phyloP scores from a whole-genome alignment of 2,329 filamentous ascomycete species.

The Lecanicillium sp. region DNA sequence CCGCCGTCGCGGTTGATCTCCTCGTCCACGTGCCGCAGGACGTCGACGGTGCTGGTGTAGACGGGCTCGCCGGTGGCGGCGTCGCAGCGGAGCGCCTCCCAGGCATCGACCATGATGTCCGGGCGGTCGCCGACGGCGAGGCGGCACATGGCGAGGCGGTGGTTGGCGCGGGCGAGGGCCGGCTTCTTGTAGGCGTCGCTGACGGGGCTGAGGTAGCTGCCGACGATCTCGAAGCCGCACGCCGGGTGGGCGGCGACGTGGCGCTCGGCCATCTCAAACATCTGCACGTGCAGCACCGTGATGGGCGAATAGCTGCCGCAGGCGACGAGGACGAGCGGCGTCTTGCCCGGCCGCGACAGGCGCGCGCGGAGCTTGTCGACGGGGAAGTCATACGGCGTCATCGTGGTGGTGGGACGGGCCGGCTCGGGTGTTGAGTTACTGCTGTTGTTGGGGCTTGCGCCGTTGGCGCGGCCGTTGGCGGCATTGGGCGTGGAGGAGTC shows the following conservation, averaged over 20 bases:
- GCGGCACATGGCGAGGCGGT: conserved; percentile 64
- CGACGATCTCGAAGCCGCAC: conserved; percentile 68
- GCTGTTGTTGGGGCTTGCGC: background rate
- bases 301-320: conserved; percentile 67
- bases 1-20: conserved; percentile 74
- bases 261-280: conserved; percentile 79
- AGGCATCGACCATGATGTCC: conserved; percentile 77
- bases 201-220: conserved; percentile 53
- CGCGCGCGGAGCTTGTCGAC: conserved; percentile 50
- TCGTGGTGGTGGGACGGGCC: background rate
- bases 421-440: background rate
- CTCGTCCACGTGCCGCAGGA: conserved; percentile 78
- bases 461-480: conserved; percentile 7
- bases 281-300: conserved; percentile 69
- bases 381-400: conserved; percentile 49
- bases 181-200: conserved; percentile 30
- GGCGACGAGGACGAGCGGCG: conserved; percentile 60
- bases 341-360: conserved; percentile 49
- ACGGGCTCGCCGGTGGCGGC: conserved; percentile 52
- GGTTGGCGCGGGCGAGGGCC: conserved; percentile 36
- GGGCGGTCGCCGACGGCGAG: conserved; percentile 65
- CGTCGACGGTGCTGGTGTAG: conserved; percentile 78
- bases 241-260: conserved; percentile 29
- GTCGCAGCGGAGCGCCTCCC: conserved; percentile 53
- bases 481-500: background rate